Conservation (phyloP, 225 moss, liverwort and hornwort species). For the Pseudoscleropodium purum region DNA sequence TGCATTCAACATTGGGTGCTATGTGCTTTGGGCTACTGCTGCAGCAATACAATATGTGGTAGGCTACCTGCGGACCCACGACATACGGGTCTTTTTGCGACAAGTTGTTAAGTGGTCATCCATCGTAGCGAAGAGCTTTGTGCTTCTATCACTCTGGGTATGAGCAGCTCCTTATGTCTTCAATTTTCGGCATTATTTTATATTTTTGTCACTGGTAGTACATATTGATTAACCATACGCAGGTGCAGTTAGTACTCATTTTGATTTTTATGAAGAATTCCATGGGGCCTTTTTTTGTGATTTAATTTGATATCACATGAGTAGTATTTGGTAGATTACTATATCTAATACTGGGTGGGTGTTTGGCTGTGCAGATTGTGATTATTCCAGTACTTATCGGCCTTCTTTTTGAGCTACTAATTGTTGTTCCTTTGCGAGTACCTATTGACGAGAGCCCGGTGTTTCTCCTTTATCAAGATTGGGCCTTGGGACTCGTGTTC, state of each 20-base stretch:
- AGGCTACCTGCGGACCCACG: slow-evolving; percentile 77
- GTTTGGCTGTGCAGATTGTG: slow-evolving; percentile 51
- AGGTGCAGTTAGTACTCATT: not conserved
- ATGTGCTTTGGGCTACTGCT: slow-evolving; percentile 85
- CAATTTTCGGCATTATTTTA: not conserved
- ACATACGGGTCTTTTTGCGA: slow-evolving; percentile 71
- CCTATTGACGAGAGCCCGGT: slow-evolving; percentile 87
- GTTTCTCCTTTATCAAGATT: slow-evolving; percentile 91
- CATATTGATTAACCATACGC: not conserved
- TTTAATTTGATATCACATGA: not conserved
- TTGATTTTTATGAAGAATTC: not conserved
- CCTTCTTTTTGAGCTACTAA: slow-evolving; percentile 85
- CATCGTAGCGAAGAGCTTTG: slow-evolving; percentile 85
- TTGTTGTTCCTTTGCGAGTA: slow-evolving; percentile 85
- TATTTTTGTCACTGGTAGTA: not conserved
- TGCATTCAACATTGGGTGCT: slow-evolving; percentile 99
- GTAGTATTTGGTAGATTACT: not conserved
- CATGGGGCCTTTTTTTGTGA: not conserved
- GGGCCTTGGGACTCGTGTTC: slow-evolving; percentile 93
- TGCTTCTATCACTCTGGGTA: slow-evolving; percentile 91
- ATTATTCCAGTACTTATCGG: slow-evolving; percentile 87
- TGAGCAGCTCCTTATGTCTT: slow-evolving; percentile 1
- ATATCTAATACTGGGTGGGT: not conserved
- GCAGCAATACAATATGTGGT: slow-evolving; percentile 86
- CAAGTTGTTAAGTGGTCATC: slow-evolving; percentile 97